Percentiles rank a stretch among this genome's conserved stretches.
phyloP scores from a whole-genome alignment of 2,329 filamentous ascomycete genomes.

The Neonectria faginata region DNA sequence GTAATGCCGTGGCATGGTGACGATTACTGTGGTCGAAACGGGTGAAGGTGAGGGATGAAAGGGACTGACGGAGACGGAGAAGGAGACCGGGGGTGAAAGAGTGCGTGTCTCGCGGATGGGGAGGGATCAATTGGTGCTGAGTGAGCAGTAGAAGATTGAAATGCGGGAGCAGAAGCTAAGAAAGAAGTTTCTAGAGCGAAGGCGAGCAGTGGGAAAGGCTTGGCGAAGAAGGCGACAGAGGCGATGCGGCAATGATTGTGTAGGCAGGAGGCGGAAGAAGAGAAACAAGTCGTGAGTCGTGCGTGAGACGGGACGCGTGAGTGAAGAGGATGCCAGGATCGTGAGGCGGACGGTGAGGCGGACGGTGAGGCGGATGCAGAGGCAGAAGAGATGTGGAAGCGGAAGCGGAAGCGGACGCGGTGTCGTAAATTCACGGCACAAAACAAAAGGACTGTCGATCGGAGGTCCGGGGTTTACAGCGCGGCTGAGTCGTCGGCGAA shows the following conservation, averaged over 20 bases:
- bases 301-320: not conserved
- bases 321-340: not conserved
- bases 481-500: slow-evolving; percentile 2
- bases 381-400: not conserved
- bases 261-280: not conserved
- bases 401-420: not conserved
- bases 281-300: no score
- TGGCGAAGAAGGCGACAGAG: not conserved
- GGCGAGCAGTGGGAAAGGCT: slow-evolving; percentile 7
- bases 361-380: not conserved
- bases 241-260: not conserved
- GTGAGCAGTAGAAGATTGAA: slow-evolving; percentile 1
- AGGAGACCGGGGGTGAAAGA: slow-evolving; percentile 8
- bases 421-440: slow-evolving; percentile 4
- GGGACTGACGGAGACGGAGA: slow-evolving; percentile 16
- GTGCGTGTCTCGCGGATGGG: slow-evolving; percentile 29
- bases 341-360: not conserved
- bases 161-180: slow-evolving; percentile 1
- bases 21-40: slow-evolving; percentile 21
- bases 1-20: slow-evolving; percentile 46
- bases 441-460: slow-evolving; percentile 19
- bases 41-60: slow-evolving; percentile 17
- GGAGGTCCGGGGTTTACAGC: slow-evolving; percentile 3
- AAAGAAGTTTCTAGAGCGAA: slow-evolving; percentile 11
- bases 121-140: slow-evolving; percentile 20